These are phyloP conservation scores for Metschnikowia reukaufii DNA, from an alignment of 805 yeast species.

Conservation along the genomic window DNA sequence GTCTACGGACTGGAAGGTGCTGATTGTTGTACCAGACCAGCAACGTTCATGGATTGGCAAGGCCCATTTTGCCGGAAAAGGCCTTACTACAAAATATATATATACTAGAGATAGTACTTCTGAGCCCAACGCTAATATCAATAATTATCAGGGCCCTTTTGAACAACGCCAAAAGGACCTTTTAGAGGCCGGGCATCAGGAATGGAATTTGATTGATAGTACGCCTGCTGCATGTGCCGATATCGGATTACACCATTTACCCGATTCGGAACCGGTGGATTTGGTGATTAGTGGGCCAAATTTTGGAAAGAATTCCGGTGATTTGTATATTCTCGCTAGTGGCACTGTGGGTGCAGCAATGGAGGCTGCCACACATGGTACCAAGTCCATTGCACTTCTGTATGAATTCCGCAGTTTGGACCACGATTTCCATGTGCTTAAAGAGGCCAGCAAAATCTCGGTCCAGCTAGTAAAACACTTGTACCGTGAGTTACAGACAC, in stretches of 20 bases:
- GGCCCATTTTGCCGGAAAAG: constrained; percentile 86
- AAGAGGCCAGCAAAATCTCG: constrained; percentile 66
- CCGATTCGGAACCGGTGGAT: constrained; percentile 58
- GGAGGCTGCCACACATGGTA: constrained; percentile 80
- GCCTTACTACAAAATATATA: constrained; percentile 59
- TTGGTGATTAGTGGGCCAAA: constrained; percentile 93
- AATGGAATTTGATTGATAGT: constrained; percentile 87
- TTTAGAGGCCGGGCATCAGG: constrained; percentile 47
- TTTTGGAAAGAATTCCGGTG: constrained; percentile 89
- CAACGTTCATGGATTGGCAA: constrained; percentile 96
- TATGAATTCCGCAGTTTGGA: constrained; percentile 68
- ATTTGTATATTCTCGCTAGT: constrained; percentile 82
- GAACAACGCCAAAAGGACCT: constrained; percentile 47
- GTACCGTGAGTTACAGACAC: constrained; percentile 53
- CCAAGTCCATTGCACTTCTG: constrained; percentile 75
- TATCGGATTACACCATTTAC: constrained; percentile 76
- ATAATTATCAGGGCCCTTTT: constrained; percentile 67
- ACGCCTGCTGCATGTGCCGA: constrained; percentile 97
- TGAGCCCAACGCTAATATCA: constrained; percentile 41
- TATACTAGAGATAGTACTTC: constrained; percentile 50
- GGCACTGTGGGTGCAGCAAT: constrained; percentile 97
- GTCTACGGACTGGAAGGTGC: constrained; percentile 78
- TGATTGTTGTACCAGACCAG: constrained; percentile 83
- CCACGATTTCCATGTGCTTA: constrained; percentile 50
- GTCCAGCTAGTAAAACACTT: constrained; percentile 63